Percentiles rank a stretch among this genome's conserved stretches.
Conservation (phyloP, 768 basidiomycete genomes). For the Podaxis mareebaensis region DNA sequence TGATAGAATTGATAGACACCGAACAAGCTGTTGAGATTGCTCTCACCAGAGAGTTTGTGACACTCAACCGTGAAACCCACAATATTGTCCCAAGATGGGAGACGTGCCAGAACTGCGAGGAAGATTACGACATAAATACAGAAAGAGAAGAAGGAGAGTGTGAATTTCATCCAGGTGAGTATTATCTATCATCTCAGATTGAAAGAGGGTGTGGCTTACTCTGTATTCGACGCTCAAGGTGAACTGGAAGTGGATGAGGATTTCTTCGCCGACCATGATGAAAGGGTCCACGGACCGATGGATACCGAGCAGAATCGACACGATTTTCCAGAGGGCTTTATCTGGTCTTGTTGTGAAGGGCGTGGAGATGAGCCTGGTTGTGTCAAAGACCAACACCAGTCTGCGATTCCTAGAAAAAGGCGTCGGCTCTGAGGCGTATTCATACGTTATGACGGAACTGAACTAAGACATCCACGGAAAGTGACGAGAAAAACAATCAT, state of each 20-base stretch:
- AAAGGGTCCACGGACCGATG: slow-evolving; percentile 46
- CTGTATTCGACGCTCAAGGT: slow-evolving; percentile 29
- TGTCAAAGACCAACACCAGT: slow-evolving; percentile 36
- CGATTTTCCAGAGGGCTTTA: slow-evolving; percentile 47
- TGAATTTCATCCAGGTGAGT: slow-evolving; percentile 51
- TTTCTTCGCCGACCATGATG: slow-evolving; percentile 48
- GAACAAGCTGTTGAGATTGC: slow-evolving; percentile 43
- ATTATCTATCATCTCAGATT: not conserved
- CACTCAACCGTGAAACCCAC: slow-evolving; percentile 34
- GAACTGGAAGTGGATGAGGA: slow-evolving; percentile 41
- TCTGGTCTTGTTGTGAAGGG: slow-evolving; percentile 52
- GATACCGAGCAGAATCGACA: slow-evolving; percentile 39
- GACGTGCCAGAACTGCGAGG: slow-evolving; percentile 45
- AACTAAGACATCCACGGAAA: not conserved
- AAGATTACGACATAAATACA: slow-evolving; percentile 44
- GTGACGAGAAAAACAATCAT: slow-evolving; percentile 6
- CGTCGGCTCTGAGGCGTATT: slow-evolving; percentile 18
- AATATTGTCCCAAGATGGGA: slow-evolving; percentile 46
- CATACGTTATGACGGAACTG: not conserved
- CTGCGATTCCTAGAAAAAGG: slow-evolving; percentile 34
- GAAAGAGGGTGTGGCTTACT: not conserved
- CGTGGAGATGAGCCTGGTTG: slow-evolving; percentile 40
- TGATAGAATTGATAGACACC: slow-evolving; percentile 38
- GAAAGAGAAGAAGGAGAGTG: slow-evolving; percentile 43
- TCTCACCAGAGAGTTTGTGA: slow-evolving; percentile 44